A percentile compares a stretch with the other conserved stretches of the same genome.
Evolutionary conservation across 139 green algal genomes (phyloP).

Genomic region (Chlorella sp.): DNA sequence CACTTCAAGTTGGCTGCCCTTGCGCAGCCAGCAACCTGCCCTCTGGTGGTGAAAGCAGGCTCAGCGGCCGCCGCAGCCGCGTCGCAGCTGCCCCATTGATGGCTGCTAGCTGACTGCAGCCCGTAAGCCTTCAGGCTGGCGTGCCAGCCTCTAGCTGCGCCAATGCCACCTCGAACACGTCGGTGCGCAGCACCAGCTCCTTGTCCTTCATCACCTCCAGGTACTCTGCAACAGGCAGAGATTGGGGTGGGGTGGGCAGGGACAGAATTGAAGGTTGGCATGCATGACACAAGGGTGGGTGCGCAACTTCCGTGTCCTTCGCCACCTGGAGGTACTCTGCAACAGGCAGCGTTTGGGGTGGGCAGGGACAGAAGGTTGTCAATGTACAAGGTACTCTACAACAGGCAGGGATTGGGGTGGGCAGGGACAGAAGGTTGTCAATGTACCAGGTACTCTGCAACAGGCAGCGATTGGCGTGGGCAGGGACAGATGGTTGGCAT

Average conservation of each 20-base stretch:
- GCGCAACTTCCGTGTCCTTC: too few relatives aligned
- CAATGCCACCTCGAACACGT: slow-evolving; percentile 79
- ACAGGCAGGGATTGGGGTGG: too few relatives aligned
- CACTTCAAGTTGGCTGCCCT: neutral
- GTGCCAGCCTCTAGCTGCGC: slow-evolving; percentile 19
- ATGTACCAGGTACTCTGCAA: too few relatives aligned
- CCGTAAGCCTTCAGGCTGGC: too few relatives aligned
- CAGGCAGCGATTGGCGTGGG: neutral
- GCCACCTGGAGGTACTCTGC: neutral
- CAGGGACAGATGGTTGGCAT: too few relatives aligned
- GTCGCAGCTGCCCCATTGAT: neutral
- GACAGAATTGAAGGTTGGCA: too few relatives aligned
- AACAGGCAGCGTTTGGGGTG: neutral
- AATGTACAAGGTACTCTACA: too few relatives aligned
- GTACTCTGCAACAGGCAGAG: slow-evolving; percentile 42
- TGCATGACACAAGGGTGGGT: too few relatives aligned
- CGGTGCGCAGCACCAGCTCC: slow-evolving; percentile 73
- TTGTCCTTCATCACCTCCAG: slow-evolving; percentile 75
- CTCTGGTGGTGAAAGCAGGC: neutral
- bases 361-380: neutral
- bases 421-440: too few relatives aligned
- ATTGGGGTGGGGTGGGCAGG: too few relatives aligned
- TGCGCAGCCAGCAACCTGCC: neutral
- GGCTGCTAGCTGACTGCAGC: neutral
- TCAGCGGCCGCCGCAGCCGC: neutral